phyloP scores from a whole-genome alignment of 768 basidiomycete species.

The Leccinum longicurvipes region DNA sequence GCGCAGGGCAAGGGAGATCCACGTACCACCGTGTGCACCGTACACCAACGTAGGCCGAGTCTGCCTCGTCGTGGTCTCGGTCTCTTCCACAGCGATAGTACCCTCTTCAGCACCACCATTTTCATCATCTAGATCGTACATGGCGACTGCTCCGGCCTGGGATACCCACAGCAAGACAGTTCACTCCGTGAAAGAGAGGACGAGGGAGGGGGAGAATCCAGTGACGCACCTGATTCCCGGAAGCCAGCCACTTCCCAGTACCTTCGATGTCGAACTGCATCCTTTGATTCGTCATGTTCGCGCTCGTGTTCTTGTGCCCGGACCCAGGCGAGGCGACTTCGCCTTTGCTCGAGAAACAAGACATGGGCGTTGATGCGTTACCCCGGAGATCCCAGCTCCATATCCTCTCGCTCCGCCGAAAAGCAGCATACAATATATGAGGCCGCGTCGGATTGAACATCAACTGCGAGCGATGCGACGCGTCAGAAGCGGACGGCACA shows the following conservation, averaged over 20 bases:
- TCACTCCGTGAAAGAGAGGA: neutral
- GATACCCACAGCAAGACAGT: neutral
- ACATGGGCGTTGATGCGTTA: conserved; percentile 43
- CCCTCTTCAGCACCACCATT: conserved; percentile 1
- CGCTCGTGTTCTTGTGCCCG: conserved; percentile 20
- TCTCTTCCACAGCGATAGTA: neutral
- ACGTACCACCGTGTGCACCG: conserved; percentile 56
- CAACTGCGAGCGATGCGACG: conserved; percentile 40
- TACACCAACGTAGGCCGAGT: conserved; percentile 37
- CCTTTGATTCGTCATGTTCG: conserved; percentile 66
- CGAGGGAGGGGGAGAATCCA: neutral
- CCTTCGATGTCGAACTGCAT: conserved; percentile 74
- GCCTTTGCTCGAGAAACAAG: conserved; percentile 28
- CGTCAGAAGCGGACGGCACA: neutral
- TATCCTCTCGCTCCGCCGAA: conserved; percentile 56
- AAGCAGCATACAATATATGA: conserved; percentile 74
- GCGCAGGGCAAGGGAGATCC: neutral
- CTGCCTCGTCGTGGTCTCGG: conserved; percentile 7
- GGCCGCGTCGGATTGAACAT: conserved; percentile 74
- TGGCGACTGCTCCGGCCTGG: conserved; percentile 55
- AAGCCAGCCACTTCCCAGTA: conserved; percentile 57
- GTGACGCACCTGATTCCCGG: conserved; percentile 63
- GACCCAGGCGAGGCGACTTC: neutral
- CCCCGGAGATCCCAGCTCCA: conserved; percentile 80
- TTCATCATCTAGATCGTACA: conserved; percentile 51